Base-by-base conservation (phyloP, 1,284 basidiomycete species). In the Cryptococcus jaspeensis region DNA sequence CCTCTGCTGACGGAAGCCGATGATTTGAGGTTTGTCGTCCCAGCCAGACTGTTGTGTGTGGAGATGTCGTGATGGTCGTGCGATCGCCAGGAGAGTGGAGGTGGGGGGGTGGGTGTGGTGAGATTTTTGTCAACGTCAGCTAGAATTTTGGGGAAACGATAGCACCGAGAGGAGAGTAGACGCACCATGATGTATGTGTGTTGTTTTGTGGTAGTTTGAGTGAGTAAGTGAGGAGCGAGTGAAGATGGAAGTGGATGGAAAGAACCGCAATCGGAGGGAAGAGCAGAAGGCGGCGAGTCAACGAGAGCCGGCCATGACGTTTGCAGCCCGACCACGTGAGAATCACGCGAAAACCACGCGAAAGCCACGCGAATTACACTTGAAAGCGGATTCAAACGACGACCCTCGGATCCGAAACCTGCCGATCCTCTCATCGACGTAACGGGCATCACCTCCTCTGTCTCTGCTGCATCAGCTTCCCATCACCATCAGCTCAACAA, bases 1-100 rank as follows among this genome's bases (percentile, higher is more conserved):
- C 50, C 60, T 48, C 53, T 61, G 59, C 35, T 56, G 54, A 25
- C 61, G 59, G 58, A 64, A 64, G 28, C 73, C 73, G 62, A 74
- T 76, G 58, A 72, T 65, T 15, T 58, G 58, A 52, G 73, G 69
- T 61, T 71, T 71, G 59, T 73, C 71, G 61, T 72, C 72, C 65
- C 68, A 71, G 59, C 64, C 67, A 62, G 72, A 74, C 72, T 76
- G 23, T 32, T 4, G 28, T 32, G 28, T 32, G 28, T 5, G 28
- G 28, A 5, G 28, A 9, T 45, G 35, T 46, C 5, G 42, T 28
- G 11, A 28, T 46, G 51, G 23, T 6, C 35, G 38, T 38, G 28
- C 9, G 28, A 32, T 32, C 28, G 28, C 9, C 28, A 32, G 28
- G 32, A 20, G 35, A 32, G 28, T n/a, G 18, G 8, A 49, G n/a